phyloP scores from a whole-genome alignment of 768 basidiomycete species.

The Pholiota molesta region DNA sequence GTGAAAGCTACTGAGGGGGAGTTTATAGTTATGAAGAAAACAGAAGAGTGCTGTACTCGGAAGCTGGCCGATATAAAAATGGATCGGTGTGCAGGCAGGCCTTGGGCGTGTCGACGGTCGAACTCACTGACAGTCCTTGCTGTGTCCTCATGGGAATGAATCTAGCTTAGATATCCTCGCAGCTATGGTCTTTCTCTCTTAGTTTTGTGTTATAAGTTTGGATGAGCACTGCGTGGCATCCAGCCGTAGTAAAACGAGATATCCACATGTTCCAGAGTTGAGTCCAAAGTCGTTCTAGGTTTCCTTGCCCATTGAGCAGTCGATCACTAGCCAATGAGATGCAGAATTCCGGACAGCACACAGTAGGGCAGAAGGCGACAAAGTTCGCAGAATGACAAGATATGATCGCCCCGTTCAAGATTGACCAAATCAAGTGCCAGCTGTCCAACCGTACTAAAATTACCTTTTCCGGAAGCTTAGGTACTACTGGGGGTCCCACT shows the following conservation, averaged over 20 bases:
- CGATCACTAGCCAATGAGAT: too few relatives aligned
- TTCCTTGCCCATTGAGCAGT: too few relatives aligned
- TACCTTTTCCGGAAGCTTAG: too few relatives aligned
- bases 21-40: background rate
- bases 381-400: too few relatives aligned
- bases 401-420: too few relatives aligned
- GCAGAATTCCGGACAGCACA: too few relatives aligned
- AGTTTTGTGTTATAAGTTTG: too few relatives aligned
- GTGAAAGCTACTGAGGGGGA: too few relatives aligned
- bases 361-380: too few relatives aligned
- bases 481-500: too few relatives aligned
- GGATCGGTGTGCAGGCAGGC: background rate
- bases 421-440: too few relatives aligned
- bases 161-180: background rate
- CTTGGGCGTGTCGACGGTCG: background rate
- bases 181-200: background rate
- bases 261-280: background rate
- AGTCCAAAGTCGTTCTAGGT: background rate
- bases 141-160: background rate
- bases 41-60: background rate
- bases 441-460: too few relatives aligned
- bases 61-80: background rate
- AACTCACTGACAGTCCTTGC: background rate
- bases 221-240: background rate
- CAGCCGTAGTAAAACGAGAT: background rate